phyloP scores from a whole-genome alignment of 1,284 basidiomycete genomes.

The Leccinum pallidistipes region DNA sequence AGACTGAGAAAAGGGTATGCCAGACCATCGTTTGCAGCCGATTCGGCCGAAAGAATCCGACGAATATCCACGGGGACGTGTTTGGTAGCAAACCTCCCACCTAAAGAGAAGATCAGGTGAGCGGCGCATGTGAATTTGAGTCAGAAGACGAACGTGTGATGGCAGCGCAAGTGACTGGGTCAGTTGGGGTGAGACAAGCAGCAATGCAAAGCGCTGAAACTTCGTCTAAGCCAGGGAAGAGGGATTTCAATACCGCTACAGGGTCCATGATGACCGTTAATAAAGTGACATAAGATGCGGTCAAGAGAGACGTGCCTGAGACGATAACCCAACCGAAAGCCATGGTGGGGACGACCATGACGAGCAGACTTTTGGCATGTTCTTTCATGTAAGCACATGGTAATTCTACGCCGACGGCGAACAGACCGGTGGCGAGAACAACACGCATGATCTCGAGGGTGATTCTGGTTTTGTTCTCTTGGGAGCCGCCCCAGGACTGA shows the following conservation, averaged over 20 bases:
- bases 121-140: background rate
- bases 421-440: slow-evolving; percentile 68
- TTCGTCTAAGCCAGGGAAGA: slow-evolving; percentile 72
- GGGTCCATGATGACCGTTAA: background rate
- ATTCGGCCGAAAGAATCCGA: slow-evolving; percentile 87
- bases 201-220: slow-evolving; percentile 83
- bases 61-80: slow-evolving; percentile 87
- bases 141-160: slow-evolving; percentile 31
- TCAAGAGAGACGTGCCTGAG: slow-evolving; percentile 45
- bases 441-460: slow-evolving; percentile 79
- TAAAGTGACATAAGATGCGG: background rate
- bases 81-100: slow-evolving; percentile 85
- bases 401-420: slow-evolving; percentile 74
- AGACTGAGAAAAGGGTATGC: slow-evolving; percentile 93
- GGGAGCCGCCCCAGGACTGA: slow-evolving; percentile 66
- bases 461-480: slow-evolving; percentile 62
- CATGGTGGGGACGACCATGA: slow-evolving; percentile 79
- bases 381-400: slow-evolving; percentile 65
- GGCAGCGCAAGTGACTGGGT: slow-evolving; percentile 73
- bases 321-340: slow-evolving; percentile 74
- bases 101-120: slow-evolving; percentile 50
- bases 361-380: slow-evolving; percentile 56
- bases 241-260: slow-evolving; percentile 55
- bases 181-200: slow-evolving; percentile 91
- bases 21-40: slow-evolving; percentile 83